Evolutionary conservation across 2,329 filamentous ascomycete genomes (phyloP).

Genomic region (Talaromyces rugulosus): DNA sequence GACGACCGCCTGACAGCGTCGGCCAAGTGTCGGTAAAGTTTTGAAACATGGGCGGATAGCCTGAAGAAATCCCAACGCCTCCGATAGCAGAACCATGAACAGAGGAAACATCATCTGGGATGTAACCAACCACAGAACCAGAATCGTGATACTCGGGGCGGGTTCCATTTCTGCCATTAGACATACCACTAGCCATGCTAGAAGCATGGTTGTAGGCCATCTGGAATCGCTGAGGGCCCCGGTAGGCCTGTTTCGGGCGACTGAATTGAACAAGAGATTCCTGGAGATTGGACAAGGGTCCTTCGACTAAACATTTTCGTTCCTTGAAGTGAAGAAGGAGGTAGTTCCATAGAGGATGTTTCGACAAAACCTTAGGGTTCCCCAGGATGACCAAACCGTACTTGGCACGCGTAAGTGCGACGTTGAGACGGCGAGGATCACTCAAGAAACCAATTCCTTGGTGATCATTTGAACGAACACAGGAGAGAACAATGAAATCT

Average conservation of each 20-base stretch:
- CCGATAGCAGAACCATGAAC: constrained; percentile 89
- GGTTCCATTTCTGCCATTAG: constrained; percentile 48
- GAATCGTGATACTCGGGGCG: constrained; percentile 63
- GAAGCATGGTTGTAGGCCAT: constrained; percentile 68
- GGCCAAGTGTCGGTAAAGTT: constrained; percentile 92
- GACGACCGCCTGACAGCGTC: constrained; percentile 66
- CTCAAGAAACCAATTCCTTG: constrained; percentile 99
- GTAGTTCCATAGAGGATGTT: constrained; percentile 97
- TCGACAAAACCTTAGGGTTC: constrained; percentile 94
- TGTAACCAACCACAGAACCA: constrained; percentile 88
- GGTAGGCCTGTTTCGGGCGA: constrained; percentile 86
- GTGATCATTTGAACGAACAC: constrained; percentile 96
- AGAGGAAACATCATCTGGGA: constrained; percentile 94
- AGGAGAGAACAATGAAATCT: constrained; percentile 97
- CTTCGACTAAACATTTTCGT: constrained; percentile 90
- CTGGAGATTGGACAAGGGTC: constrained; percentile 91
- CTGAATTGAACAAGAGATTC: constrained; percentile 92
- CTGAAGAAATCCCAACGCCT: constrained; percentile 72
- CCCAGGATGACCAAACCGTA: constrained; percentile 95
- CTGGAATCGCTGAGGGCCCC: constrained; percentile 81
- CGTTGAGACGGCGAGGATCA: constrained; percentile 93
- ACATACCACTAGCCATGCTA: constrained; percentile 52
- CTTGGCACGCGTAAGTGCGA: constrained; percentile 93
- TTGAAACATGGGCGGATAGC: constrained; percentile 93
- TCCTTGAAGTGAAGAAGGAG: constrained; percentile 96